phyloP scores from a whole-genome alignment of 2,329 filamentous ascomycete genomes.

The Fulvia fulva region DNA sequence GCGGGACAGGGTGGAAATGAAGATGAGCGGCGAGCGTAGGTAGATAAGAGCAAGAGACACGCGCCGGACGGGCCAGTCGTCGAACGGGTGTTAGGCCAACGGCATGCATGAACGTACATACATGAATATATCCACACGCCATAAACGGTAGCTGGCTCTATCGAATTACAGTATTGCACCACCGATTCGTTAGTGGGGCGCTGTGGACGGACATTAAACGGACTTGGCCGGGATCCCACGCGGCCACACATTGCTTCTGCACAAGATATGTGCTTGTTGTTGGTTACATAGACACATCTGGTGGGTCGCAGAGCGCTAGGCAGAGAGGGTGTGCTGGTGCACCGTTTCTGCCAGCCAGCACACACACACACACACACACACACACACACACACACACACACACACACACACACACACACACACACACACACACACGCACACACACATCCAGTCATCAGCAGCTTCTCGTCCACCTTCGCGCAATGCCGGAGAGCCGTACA shows the following conservation, averaged over 20 bases:
- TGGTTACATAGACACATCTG: too few species aligned
- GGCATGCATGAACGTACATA: constrained; percentile 4
- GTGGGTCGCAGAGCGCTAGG: background rate
- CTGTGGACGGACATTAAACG: background rate
- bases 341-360: background rate
- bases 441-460: too few species aligned
- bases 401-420: too few species aligned
- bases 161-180: constrained; percentile 6
- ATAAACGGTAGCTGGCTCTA: constrained; percentile 8
- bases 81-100: constrained; percentile 4
- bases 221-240: background rate
- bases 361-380: too few species aligned
- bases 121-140: constrained; percentile 9
- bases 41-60: background rate
- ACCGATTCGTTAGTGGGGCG: constrained; percentile 6
- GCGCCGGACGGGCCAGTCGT: background rate
- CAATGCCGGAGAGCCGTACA: background rate
- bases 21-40: constrained; percentile 14
- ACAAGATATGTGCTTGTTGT: background rate
- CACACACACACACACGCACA: too few species aligned
- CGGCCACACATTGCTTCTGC: background rate
- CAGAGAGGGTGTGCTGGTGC: background rate
- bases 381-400: too few species aligned
- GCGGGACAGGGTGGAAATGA: constrained; percentile 12
- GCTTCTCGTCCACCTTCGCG: background rate